These are phyloP conservation scores for Alternaria burnsii DNA, from an alignment of 2,329 filamentous ascomycete species.

Conservation along the genomic window DNA sequence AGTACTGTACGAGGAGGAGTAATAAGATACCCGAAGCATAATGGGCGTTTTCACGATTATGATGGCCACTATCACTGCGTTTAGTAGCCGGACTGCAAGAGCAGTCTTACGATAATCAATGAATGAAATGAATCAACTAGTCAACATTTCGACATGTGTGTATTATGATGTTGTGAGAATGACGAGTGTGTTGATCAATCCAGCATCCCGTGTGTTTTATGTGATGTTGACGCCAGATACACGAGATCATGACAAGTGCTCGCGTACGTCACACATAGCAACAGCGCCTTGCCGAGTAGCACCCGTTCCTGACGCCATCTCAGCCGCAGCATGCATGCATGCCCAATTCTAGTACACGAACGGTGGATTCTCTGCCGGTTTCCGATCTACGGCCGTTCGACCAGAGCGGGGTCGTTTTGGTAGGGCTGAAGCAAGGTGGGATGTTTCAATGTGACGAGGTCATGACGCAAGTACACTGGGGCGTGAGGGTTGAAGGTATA, in stretches of 20 bases:
- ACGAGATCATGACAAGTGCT: not conserved
- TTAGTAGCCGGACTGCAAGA: slow-evolving; percentile 23
- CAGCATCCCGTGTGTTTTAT: no score
- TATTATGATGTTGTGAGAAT: not conserved
- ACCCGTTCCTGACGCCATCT: slow-evolving; percentile 8
- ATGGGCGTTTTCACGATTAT: slow-evolving; percentile 14
- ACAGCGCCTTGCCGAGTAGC: not conserved
- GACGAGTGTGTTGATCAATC: not conserved
- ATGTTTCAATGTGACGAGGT: slow-evolving; percentile 27
- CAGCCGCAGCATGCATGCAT: slow-evolving; percentile 6
- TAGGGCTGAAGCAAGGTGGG: slow-evolving; percentile 4
- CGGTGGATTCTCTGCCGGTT: not conserved
- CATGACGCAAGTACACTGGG: slow-evolving; percentile 27
- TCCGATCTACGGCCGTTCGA: not conserved
- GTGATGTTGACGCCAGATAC: not conserved
- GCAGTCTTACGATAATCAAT: slow-evolving; percentile 13
- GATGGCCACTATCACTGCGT: slow-evolving; percentile 19
- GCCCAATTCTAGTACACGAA: not conserved
- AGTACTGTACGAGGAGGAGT: not conserved
- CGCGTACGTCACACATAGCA: not conserved
- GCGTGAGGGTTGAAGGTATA: slow-evolving; percentile 9
- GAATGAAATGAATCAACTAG: slow-evolving; percentile 20
- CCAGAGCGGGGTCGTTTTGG: slow-evolving; percentile 6
- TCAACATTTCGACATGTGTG: not conserved
- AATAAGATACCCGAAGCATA: slow-evolving; percentile 10